Evolutionary conservation across 139 green algal species (phyloP).

Genomic region (Chlamydomonas sphaeroides): DNA sequence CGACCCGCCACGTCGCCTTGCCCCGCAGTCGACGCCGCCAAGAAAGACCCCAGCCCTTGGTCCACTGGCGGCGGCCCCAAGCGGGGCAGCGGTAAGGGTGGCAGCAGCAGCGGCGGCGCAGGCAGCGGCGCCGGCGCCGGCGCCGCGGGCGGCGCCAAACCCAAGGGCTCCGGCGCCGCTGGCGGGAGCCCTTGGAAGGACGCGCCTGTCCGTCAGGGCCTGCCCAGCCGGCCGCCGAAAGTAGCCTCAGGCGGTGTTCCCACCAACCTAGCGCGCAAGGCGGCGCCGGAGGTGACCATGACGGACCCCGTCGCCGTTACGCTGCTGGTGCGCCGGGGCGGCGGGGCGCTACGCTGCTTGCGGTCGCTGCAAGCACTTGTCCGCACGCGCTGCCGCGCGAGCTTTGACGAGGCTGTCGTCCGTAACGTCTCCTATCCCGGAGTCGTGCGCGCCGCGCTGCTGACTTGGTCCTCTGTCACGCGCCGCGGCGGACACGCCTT

Average conservation of each 20-base stretch:
- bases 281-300: slow-evolving; percentile 9
- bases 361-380: too few relatives aligned
- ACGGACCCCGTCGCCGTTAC: slow-evolving; percentile 19
- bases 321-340: slow-evolving; percentile 1
- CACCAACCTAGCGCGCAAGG: too few relatives aligned
- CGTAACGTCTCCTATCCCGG: too few relatives aligned
- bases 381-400: too few relatives aligned
- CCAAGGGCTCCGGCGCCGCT: not conserved
- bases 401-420: too few relatives aligned
- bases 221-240: not conserved
- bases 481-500: too few relatives aligned
- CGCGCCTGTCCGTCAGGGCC: not conserved
- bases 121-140: slow-evolving; percentile 1
- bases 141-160: not conserved
- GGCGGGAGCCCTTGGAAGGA: slow-evolving; percentile 20
- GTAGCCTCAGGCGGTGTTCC: too few relatives aligned
- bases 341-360: too few relatives aligned
- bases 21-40: slow-evolving; percentile 3
- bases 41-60: slow-evolving; percentile 23
- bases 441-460: too few relatives aligned
- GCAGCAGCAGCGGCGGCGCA: not conserved
- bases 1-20: too few relatives aligned
- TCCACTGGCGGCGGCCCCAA: slow-evolving; percentile 8
- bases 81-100: not conserved
- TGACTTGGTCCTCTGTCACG: too few relatives aligned